Base-by-base conservation (phyloP, 2,329 filamentous ascomycete species). In the Epichloe sibirici region DNA sequence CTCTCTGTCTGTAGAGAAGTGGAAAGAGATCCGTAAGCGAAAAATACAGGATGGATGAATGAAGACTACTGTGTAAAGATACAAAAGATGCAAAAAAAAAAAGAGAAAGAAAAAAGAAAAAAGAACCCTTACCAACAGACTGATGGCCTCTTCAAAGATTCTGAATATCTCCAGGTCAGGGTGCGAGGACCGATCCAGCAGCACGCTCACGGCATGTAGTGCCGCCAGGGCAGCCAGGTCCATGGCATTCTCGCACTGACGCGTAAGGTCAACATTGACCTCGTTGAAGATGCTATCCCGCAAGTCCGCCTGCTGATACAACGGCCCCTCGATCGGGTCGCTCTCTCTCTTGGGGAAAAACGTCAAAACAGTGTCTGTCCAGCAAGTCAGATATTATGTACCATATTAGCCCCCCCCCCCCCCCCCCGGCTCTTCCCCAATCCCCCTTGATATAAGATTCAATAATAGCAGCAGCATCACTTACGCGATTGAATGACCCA, bases 81-180 rank as follows among this genome's bases (percentile, higher is more conserved):
- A 21, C 17, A 21, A 38, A 8, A 5, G 49, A 51, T 12, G 25
- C 1, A 40, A 8, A 8, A 3, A 8, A 40, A n/a, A 9, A 4
- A 40, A 9, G 3, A 39, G 1, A 39, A 39, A 15, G n/a, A n/a
- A 4, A 12, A 4, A 4, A 13, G 3, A 6, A 8, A 0, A 53
- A 21, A 21, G 2, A 21, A 21, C 17, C 17, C 69, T 45, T 62
- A 82, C 80, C 56, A 84, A 59, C 23, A 83, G 76, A 12, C 79
- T 81, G 35, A 85, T 80, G 5, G 80, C 81, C 55, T 85, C 81
- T 57, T 83, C 80, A 46, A 85, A 84, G 1, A 85, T 80, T 2
- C 80, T 74, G 53, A 84, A 81, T 0, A 84, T 71, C 54, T 85
- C 79, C 0, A 85, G 66, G 46, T 84, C 78, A 0, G 76, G 77